Evolutionary conservation across 495 filamentous ascomycete genomes (phyloP).

Genomic region (Chaetomium cochliodes): DNA sequence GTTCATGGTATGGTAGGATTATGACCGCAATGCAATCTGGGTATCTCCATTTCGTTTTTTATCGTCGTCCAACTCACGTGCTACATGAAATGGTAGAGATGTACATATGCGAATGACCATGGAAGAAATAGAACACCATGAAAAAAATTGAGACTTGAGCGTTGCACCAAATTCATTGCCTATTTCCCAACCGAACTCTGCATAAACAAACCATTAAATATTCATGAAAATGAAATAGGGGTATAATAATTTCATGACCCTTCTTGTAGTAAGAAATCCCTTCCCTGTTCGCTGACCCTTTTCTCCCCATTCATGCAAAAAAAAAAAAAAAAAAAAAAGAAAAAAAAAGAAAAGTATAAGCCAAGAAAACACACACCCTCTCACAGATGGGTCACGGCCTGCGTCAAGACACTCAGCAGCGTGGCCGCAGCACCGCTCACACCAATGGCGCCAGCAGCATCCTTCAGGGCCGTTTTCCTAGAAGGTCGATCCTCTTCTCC

Average conservation of each 20-base stretch:
- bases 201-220: background rate
- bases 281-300: background rate
- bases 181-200: background rate
- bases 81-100: background rate
- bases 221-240: background rate
- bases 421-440: slow-evolving; percentile 54
- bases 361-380: background rate
- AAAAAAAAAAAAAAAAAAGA: background rate
- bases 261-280: background rate
- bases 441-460: slow-evolving; percentile 46
- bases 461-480: slow-evolving; percentile 41
- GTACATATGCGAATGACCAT: background rate
- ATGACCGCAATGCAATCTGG: slow-evolving; percentile 7
- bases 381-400: slow-evolving; percentile 43
- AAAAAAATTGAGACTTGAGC: background rate
- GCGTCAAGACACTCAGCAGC: slow-evolving; percentile 51
- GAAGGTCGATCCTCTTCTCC: slow-evolving; percentile 31
- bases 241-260: slow-evolving; percentile 8
- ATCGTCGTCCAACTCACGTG: background rate
- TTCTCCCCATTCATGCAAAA: slow-evolving; percentile 9
- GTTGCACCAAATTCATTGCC: background rate
- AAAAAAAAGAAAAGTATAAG: background rate
- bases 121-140: background rate
- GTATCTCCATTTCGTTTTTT: background rate
- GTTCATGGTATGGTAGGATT: background rate